Percentiles rank a stretch among this genome's conserved stretches.
These are phyloP conservation scores for Irpex rosettiformis DNA, from an alignment of 1,284 basidiomycete genomes.

Conservation along the genomic window DNA sequence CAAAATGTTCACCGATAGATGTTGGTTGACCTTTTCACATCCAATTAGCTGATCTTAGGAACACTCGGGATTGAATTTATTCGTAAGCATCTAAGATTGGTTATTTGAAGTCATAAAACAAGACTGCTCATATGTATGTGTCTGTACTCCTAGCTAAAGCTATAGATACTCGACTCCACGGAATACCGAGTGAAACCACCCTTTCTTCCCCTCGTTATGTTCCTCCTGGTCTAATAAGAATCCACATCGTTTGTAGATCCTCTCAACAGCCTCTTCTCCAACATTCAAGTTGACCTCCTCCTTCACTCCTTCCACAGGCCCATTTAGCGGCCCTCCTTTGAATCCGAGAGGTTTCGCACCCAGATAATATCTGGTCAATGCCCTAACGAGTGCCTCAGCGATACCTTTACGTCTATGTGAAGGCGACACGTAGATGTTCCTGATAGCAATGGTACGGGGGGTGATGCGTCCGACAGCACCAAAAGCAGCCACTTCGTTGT, in stretches of 20 bases:
- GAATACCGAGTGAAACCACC: conserved; percentile 8
- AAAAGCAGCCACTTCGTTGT: conserved; percentile 16
- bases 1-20: too few species aligned
- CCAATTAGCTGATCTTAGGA: too few species aligned
- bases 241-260: conserved; percentile 15
- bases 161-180: conserved; percentile 9
- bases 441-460: conserved; percentile 21
- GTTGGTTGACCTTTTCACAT: too few species aligned
- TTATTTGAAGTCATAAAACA: too few species aligned
- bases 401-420: conserved; percentile 21
- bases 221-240: conserved; percentile 14
- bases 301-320: conserved; percentile 4
- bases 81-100: too few species aligned
- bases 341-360: conserved; percentile 1
- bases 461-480: conserved; percentile 17
- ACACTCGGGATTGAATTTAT: too few species aligned
- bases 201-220: conserved; percentile 10
- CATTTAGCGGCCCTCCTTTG: background rate
- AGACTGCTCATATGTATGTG: too few species aligned
- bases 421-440: conserved; percentile 22
- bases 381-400: conserved; percentile 20
- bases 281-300: conserved; percentile 17
- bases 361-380: conserved; percentile 15
- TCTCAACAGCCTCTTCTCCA: conserved; percentile 7
- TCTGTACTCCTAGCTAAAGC: background rate